Base-by-base conservation (phyloP, 2,329 filamentous ascomycete genomes). In the Xylaria sp. region DNA sequence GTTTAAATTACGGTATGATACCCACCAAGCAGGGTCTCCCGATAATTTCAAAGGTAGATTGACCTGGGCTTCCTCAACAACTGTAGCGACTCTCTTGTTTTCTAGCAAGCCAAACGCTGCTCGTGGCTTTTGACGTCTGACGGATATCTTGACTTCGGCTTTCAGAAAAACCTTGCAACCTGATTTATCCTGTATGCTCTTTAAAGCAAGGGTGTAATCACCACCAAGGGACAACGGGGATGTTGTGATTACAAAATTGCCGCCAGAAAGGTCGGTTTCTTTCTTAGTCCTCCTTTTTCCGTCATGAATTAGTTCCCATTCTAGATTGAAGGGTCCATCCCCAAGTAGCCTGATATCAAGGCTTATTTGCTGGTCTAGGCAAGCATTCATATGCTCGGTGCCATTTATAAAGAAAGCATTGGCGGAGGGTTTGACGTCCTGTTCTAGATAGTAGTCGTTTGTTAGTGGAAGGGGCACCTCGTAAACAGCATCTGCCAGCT, bases 291-390 rank as follows among this genome's bases (percentile, higher is more conserved):
- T 88, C 54, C 93, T 87, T 77, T 91, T 96, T 57, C 93, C 93
- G 57, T 93, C 91, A 76, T 98, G 91, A 7, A 97, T 86, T 40
- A 97, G 81, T 76, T 98, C 95, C 79, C 96, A 99, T 73, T 98
- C 93, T 38, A 99, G 79, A 21, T 84, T 90, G 82, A 94, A 98
- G 0, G 96, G 95, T 17, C 88, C 84, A 70, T 98, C 93, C 41
- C 96, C 95, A 46, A 87, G 81, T 41, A 98, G 84, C 53, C 83
- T 77, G 38, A 97, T 87, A 58, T 92, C 87, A 27, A 95, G 86
- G 31, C 88, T 85, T 6, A 93, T 87, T 19, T 88, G 83, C 58
- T 96, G 89, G 62, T 95, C 92, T 57, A 98, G 89, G 73, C 95
- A 99, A 49, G 90, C 87, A 69, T 85, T 88, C 62, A 87, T 82